Evolutionary conservation across 2,329 filamentous ascomycete genomes (phyloP).

Genomic region (Chaetomiaceae sp.): DNA sequence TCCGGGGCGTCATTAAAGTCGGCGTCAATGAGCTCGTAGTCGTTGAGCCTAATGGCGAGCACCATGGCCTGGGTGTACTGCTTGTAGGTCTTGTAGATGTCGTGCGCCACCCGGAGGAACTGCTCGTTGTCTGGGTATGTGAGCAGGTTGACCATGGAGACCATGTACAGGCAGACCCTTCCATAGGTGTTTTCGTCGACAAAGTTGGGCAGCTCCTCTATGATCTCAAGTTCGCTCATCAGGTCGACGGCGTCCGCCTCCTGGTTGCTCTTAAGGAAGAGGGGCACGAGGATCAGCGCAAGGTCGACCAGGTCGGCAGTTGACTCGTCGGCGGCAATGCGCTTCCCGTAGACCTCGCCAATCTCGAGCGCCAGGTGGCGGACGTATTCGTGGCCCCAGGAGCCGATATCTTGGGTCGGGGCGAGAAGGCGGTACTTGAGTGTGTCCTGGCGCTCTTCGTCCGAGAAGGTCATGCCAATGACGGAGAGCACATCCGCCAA

Average conservation of each 20-base stretch:
- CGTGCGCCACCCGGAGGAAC: constrained; percentile 88
- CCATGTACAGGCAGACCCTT: constrained; percentile 94
- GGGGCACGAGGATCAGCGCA: constrained; percentile 78
- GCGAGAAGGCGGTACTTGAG: constrained; percentile 91
- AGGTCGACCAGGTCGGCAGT: constrained; percentile 82
- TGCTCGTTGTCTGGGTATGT: constrained; percentile 97
- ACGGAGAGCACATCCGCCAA: constrained; percentile 95
- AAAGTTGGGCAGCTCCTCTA: constrained; percentile 82
- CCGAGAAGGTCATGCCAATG: constrained; percentile 97
- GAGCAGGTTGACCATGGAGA: constrained; percentile 96
- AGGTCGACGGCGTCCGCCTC: constrained; percentile 97
- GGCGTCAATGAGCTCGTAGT: constrained; percentile 72
- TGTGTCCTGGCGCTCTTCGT: constrained; percentile 92
- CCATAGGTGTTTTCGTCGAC: constrained; percentile 92
- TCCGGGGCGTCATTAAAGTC: constrained; percentile 80
- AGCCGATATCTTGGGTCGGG: constrained; percentile 85
- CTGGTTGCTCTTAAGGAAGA: constrained; percentile 95
- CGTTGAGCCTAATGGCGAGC: constrained; percentile 88
- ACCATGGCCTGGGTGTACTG: constrained; percentile 92
- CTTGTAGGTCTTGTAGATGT: constrained; percentile 89
- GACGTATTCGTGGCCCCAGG: constrained; percentile 98
- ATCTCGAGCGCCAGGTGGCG: constrained; percentile 93
- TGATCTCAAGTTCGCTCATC: constrained; percentile 95
- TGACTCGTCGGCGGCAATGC: constrained; percentile 78
- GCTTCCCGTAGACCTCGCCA: constrained; percentile 86